These are phyloP conservation scores for Asparagopsis taxiformis DNA, from an alignment of 31 red algal species.

Conservation along the genomic window DNA sequence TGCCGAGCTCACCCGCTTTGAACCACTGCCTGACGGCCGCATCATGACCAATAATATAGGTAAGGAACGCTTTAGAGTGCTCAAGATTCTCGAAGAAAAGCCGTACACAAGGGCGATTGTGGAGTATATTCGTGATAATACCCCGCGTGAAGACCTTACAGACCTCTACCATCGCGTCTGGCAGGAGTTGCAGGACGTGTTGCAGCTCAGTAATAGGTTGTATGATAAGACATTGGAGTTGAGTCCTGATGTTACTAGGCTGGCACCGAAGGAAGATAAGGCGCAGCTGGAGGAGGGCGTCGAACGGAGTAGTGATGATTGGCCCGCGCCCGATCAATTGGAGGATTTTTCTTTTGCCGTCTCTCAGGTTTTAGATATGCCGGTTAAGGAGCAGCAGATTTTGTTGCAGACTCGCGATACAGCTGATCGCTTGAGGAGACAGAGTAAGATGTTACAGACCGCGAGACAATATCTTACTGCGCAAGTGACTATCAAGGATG, in stretches of 20 bases:
- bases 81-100: conserved; percentile 71
- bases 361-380: conserved; percentile 80
- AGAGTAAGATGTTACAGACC: conserved; percentile 56
- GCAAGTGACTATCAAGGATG: conserved; percentile 89
- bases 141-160: conserved; percentile 35
- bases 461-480: conserved; percentile 86
- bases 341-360: conserved; percentile 85
- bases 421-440: conserved; percentile 46
- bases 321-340: conserved; percentile 20
- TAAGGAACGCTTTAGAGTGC: conserved; percentile 63
- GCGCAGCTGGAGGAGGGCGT: conserved; percentile 11
- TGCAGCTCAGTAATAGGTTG: conserved; percentile 87
- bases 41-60: conserved; percentile 89
- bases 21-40: conserved; percentile 77
- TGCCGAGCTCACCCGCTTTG: conserved; percentile 70
- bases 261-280: conserved; percentile 19
- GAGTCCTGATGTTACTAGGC: conserved; percentile 29
- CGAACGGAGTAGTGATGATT: conserved; percentile 5
- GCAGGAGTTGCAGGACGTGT: conserved; percentile 72
- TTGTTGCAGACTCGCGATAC: conserved; percentile 83
- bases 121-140: conserved; percentile 54
- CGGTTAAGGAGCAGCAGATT: conserved; percentile 81
- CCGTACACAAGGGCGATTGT: conserved; percentile 77
- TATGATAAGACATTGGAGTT: conserved; percentile 75
- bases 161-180: conserved; percentile 58